Evolutionary conservation across 495 filamentous ascomycete genomes (phyloP).

Genomic region (Tuber umbilicatum): DNA sequence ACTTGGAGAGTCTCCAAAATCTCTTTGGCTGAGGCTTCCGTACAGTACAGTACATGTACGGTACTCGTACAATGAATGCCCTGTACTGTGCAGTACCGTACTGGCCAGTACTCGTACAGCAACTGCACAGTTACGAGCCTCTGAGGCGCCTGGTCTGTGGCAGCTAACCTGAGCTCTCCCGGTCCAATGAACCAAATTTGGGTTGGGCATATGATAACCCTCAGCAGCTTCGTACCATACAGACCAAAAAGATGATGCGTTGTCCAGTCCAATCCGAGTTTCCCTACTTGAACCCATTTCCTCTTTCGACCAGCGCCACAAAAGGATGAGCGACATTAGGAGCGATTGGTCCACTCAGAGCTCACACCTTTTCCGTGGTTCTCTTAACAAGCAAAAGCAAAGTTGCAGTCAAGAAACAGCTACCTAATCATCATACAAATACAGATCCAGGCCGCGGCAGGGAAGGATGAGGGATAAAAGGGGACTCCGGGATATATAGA

Average conservation of each 20-base stretch:
- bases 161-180: background rate
- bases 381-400: background rate
- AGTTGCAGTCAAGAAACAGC: background rate
- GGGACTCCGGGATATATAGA: background rate
- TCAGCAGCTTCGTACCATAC: background rate
- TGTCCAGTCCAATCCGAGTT: slow-evolving; percentile 18
- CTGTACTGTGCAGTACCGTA: background rate
- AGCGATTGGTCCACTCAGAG: background rate
- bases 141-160: slow-evolving; percentile 3
- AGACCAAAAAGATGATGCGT: background rate
- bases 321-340: background rate
- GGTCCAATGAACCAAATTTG: background rate
- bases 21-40: background rate
- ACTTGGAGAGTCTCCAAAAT: background rate
- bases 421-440: background rate
- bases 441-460: background rate
- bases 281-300: slow-evolving; percentile 12
- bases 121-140: background rate
- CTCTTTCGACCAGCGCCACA: background rate
- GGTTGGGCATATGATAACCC: background rate
- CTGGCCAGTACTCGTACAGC: background rate
- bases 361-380: background rate
- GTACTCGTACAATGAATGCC: too few species aligned
- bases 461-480: background rate
- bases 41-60: background rate